Base-by-base conservation (phyloP, 2,329 filamentous ascomycete genomes). In the Fusarium sp. region DNA sequence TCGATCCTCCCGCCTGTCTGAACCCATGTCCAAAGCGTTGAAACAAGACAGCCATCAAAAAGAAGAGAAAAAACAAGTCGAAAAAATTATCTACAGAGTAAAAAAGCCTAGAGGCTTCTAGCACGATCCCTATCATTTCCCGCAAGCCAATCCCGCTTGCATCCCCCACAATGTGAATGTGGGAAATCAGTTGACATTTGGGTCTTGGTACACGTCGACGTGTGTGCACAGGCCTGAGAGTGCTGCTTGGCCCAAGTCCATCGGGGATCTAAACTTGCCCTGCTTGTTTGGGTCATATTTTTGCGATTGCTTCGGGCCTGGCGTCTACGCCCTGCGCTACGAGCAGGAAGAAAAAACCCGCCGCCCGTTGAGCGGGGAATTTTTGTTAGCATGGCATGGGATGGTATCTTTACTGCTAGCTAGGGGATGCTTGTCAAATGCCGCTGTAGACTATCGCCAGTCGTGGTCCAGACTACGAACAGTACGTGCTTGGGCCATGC, bases 101-200 rank as follows among this genome's bases (percentile, higher is more conserved):
- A 22, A 16, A 47, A 10, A 47, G 42, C 42, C 42, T 47, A 47
- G 42, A 47, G 42, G 14, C 42, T 47, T 47, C 42, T 47, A 47
- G 42, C 59, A 40, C 57, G 61, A 62, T 62, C 20, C 47, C 36
- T 59, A 71, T 68, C 57, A 74, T 65, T 71, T 74, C 52, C 71
- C 50, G 52, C 31, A 18, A 45, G 20, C 56, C 61, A 70, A 60
- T 50, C 56, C 45, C 27, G 59, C 33, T 25, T 42, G 29, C 25
- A n/a, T 61, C 63, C 67, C 70, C 71, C 71, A 74, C 70, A 42
- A 42, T 42, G 38, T 42, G 38, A 64, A 61, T 35, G 71, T 74
- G 71, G 71, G 5, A 68, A 71, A 74, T 74, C 71, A 69, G 63
- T 74, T 63, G 63, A 74, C 22, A 18, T 54, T 54, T 31, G 38